Evolutionary conservation across 768 basidiomycete species (phyloP).

Genomic region (Mycena galopus): DNA sequence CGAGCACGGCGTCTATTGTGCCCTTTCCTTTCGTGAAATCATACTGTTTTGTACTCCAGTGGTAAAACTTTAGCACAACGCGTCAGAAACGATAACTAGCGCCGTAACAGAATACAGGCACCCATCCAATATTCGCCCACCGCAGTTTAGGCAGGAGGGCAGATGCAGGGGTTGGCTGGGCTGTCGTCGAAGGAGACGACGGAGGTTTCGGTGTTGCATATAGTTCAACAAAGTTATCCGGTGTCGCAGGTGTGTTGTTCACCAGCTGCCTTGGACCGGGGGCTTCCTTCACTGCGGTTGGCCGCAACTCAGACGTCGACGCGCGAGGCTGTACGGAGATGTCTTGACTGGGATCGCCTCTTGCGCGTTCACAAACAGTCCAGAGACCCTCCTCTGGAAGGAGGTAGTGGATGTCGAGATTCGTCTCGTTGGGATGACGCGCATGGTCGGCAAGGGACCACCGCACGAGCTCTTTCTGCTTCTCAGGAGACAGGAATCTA

Average conservation of each 20-base stretch:
- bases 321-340: conserved; percentile 62
- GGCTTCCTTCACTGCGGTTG: conserved; percentile 35
- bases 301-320: conserved; percentile 38
- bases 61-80: conserved; percentile 69
- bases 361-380: conserved; percentile 65
- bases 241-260: conserved; percentile 77
- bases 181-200: conserved; percentile 73
- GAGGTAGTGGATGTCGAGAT: conserved; percentile 88
- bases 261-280: conserved; percentile 76
- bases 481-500: conserved; percentile 68
- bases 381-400: conserved; percentile 86
- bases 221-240: conserved; percentile 66
- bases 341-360: conserved; percentile 47
- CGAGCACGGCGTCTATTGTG: conserved; percentile 68
- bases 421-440: conserved; percentile 85
- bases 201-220: conserved; percentile 70
- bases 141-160: conserved; percentile 82
- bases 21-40: conserved; percentile 83
- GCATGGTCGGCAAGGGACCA: conserved; percentile 87
- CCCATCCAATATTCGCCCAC: conserved; percentile 96
- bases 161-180: conserved; percentile 62
- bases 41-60: conserved; percentile 97
- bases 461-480: conserved; percentile 77
- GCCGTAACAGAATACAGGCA: background rate
- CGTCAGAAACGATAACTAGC: background rate